These are phyloP conservation scores for Coemansia sp. DNA, from an alignment of 192 early-diverging fungal genomes.

Conservation along the genomic window DNA sequence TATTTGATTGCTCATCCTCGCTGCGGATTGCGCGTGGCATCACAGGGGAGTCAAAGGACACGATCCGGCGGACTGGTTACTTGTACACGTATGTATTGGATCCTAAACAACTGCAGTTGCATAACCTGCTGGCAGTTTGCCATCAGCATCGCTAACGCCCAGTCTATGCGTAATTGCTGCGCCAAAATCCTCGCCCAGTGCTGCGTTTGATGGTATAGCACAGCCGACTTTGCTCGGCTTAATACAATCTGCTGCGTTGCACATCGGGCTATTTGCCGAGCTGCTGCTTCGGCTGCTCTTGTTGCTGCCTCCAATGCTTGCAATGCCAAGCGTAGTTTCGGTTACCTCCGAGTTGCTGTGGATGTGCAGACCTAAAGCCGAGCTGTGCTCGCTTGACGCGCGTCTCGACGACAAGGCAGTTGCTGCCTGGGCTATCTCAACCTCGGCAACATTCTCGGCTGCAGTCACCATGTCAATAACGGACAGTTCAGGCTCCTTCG, in stretches of 20 bases:
- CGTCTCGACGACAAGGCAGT: constrained; percentile 12
- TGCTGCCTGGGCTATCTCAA: constrained; percentile 26
- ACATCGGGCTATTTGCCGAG: neutral
- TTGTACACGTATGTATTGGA: neutral
- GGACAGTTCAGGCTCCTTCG: neutral
- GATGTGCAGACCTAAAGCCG: neutral
- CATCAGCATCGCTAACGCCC: neutral
- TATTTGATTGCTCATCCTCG: too few species aligned
- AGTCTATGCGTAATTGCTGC: neutral
- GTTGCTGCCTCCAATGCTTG: neutral
- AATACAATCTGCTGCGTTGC: neutral
- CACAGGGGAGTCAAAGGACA: too few species aligned
- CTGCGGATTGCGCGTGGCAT: too few species aligned
- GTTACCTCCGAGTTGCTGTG: neutral
- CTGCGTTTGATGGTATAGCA: neutral
- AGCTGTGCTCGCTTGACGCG: neutral
- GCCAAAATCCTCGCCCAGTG: neutral
- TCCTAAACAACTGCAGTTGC: neutral
- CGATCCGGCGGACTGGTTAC: too few species aligned
- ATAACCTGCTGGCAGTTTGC: neutral
- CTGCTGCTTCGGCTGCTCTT: too few species aligned
- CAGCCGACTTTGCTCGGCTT: neutral
- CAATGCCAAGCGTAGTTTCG: neutral
- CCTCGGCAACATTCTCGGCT: constrained; percentile 25
- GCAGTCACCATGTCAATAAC: constrained; percentile 25